A percentile compares a stretch with the other conserved stretches of the same genome.
Conservation (phyloP, 1,284 basidiomycete species). For the Cutaneotrichosporon sp. region DNA sequence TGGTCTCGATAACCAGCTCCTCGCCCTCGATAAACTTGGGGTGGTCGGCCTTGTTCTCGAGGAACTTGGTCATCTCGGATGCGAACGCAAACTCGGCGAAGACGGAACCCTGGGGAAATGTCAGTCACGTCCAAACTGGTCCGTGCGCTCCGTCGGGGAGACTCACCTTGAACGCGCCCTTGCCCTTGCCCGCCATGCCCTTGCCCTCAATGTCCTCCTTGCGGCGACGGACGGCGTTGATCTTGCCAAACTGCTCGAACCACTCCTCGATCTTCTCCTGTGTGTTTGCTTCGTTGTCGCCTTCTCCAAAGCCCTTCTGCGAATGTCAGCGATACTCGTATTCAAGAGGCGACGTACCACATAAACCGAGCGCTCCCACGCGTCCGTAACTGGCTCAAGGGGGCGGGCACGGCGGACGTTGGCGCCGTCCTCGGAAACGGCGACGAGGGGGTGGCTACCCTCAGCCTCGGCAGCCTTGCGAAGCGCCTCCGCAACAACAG, state of each 20-base stretch:
- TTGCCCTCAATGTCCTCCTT: constrained; percentile 60
- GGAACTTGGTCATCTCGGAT: constrained; percentile 69
- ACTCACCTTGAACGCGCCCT: constrained; percentile 73
- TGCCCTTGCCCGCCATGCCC: constrained; percentile 61
- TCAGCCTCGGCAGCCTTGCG: constrained; percentile 52
- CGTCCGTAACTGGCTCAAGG: constrained; percentile 62
- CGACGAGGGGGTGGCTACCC: constrained; percentile 63
- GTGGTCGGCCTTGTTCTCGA: constrained; percentile 69
- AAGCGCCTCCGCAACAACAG: constrained; percentile 68
- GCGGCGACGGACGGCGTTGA: constrained; percentile 79
- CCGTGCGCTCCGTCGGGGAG: constrained; percentile 1
- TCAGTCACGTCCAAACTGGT: constrained; percentile 14
- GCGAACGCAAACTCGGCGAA: constrained; percentile 86
- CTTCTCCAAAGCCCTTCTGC: constrained; percentile 84
- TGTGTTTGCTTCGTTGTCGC: constrained; percentile 60
- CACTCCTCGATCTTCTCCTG: constrained; percentile 79
- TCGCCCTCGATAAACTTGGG: constrained; percentile 66
- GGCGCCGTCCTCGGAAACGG: constrained; percentile 66
- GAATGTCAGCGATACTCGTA: constrained; percentile 2
- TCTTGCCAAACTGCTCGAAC: constrained; percentile 76
- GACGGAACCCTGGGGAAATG: constrained; percentile 70
- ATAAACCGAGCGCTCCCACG: constrained; percentile 76
- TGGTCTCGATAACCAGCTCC: constrained; percentile 81
- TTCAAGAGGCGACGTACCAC: constrained; percentile 61
- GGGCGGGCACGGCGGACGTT: constrained; percentile 73